Evolutionary conservation across 306 rosid species (phyloP).

Genomic region (Acmispon strigosus): DNA sequence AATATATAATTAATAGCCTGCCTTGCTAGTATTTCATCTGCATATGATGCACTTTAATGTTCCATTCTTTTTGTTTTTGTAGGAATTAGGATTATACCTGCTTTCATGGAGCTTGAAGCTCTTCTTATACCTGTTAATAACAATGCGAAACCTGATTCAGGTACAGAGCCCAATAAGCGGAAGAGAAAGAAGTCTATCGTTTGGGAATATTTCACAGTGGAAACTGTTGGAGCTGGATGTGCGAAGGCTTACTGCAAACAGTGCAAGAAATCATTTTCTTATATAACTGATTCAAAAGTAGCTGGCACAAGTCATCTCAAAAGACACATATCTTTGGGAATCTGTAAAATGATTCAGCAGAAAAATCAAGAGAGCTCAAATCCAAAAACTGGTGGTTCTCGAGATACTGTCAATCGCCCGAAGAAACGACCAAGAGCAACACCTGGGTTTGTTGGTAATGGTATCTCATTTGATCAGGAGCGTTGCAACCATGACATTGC

Average conservation of each 20-base stretch:
- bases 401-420: conserved; percentile 32
- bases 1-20: background rate
- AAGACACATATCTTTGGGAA: conserved; percentile 67
- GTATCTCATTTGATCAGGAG: conserved; percentile 55
- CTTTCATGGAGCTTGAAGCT: conserved; percentile 38
- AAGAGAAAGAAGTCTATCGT: conserved; percentile 76
- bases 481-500: conserved; percentile 61
- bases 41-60: conserved; percentile 6
- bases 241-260: conserved; percentile 68
- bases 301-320: conserved; percentile 88
- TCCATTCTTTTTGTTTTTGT: conserved; percentile 7
- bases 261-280: conserved; percentile 73
- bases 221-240: conserved; percentile 56
- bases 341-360: conserved; percentile 66
- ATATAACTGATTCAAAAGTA: conserved; percentile 67
- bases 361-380: conserved; percentile 32
- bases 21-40: background rate
- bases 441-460: conserved; percentile 30
- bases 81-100: conserved; percentile 31
- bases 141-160: conserved; percentile 35
- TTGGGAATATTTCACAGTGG: conserved; percentile 79
- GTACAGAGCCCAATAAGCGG: conserved; percentile 39
- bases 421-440: conserved; percentile 47
- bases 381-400: conserved; percentile 25
- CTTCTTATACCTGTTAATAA: conserved; percentile 23